A percentile compares a stretch with the other conserved stretches of the same genome.
phyloP scores from a whole-genome alignment of 371 early-diverging fungal genomes.

The Lichtheimia corymbifera region DNA sequence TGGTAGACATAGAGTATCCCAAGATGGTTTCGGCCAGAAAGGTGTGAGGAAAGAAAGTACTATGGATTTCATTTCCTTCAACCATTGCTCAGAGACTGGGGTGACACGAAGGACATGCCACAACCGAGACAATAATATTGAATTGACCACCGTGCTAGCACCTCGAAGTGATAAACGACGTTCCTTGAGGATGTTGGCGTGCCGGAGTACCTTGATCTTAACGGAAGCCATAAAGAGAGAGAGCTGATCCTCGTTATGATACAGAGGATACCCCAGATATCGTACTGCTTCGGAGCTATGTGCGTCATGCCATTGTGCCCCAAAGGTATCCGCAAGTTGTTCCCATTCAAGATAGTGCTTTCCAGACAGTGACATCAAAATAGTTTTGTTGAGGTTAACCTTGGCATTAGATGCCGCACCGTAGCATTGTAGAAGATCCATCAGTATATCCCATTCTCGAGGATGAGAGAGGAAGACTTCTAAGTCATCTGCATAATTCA shows the following conservation, averaged over 20 bases:
- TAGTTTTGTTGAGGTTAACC: neutral
- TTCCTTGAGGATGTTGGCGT: neutral
- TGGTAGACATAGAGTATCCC: no score
- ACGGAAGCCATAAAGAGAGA: neutral
- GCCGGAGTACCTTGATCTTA: neutral
- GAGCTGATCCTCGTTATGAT: neutral
- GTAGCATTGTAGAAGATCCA: neutral
- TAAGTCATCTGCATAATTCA: conserved; percentile 12
- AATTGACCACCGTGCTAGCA: neutral
- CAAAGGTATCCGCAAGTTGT: no score
- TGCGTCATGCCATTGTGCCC: neutral
- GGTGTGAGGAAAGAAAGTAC: no score
- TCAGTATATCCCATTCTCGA: neutral
- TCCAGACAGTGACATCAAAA: conserved; percentile 2
- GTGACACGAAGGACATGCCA: neutral
- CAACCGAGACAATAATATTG: neutral
- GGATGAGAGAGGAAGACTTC: neutral
- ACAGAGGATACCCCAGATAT: neutral
- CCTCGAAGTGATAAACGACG: neutral
- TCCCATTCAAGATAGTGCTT: neutral
- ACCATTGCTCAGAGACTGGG: neutral
- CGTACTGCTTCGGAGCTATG: neutral
- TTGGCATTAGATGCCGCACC: conserved; percentile 6
- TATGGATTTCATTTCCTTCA: no score
- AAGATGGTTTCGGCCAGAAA: no score